These are phyloP conservation scores for Boletus sensibilis DNA, from an alignment of 768 basidiomycete species.

Conservation along the genomic window DNA sequence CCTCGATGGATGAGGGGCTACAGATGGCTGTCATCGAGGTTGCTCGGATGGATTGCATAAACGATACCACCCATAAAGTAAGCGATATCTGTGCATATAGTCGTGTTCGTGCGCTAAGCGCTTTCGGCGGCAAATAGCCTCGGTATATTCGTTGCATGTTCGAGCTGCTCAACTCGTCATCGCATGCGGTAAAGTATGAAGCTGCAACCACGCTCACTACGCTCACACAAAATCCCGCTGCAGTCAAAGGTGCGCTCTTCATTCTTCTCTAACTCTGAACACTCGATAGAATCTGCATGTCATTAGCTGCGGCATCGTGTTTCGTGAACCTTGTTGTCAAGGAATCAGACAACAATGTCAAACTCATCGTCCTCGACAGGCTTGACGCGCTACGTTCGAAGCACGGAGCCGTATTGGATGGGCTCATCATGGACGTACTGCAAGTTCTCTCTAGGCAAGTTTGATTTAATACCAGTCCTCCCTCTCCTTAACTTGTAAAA, in stretches of 20 bases:
- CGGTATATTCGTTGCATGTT: slow-evolving; percentile 93
- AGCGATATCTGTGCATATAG: slow-evolving; percentile 27
- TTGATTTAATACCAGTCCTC: neutral
- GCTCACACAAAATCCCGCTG: slow-evolving; percentile 92
- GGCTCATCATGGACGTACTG: slow-evolving; percentile 93
- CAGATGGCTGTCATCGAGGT: slow-evolving; percentile 97
- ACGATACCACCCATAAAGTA: slow-evolving; percentile 79
- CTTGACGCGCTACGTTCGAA: slow-evolving; percentile 78
- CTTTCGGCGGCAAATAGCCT: slow-evolving; percentile 45
- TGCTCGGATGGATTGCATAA: slow-evolving; percentile 84
- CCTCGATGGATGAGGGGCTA: slow-evolving; percentile 82
- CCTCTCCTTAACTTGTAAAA: neutral
- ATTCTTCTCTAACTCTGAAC: neutral
- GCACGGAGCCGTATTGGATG: slow-evolving; percentile 87
- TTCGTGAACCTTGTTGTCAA: slow-evolving; percentile 89
- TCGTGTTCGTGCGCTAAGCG: slow-evolving; percentile 4
- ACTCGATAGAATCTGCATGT: slow-evolving; percentile 1
- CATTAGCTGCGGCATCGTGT: slow-evolving; percentile 79
- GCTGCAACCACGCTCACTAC: slow-evolving; percentile 93
- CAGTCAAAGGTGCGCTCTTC: slow-evolving; percentile 74
- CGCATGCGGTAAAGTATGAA: slow-evolving; percentile 96
- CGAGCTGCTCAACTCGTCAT: slow-evolving; percentile 84
- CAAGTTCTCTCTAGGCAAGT: slow-evolving; percentile 79
- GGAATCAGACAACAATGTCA: slow-evolving; percentile 99
- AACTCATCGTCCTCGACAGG: slow-evolving; percentile 93